These are phyloP conservation scores for Podaxis mareebaensis DNA, from an alignment of 768 basidiomycete species.

Conservation along the genomic window DNA sequence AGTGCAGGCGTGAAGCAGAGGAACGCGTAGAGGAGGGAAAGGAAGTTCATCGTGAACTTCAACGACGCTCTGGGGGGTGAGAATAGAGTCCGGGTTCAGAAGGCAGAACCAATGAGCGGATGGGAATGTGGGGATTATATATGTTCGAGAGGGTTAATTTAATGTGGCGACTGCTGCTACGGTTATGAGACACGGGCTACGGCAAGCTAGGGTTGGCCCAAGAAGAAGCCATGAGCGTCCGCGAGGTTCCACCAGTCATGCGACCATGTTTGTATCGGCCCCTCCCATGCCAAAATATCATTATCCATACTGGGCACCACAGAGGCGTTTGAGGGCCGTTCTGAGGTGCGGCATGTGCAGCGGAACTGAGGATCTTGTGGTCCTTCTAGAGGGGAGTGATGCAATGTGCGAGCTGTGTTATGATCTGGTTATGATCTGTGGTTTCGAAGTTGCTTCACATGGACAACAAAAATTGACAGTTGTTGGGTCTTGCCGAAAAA, in stretches of 20 bases:
- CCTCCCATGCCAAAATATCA: constrained; percentile 7
- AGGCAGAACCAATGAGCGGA: neutral
- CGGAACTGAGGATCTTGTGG: neutral
- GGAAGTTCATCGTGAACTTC: constrained; percentile 11
- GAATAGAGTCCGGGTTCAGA: neutral
- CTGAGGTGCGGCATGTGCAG: neutral
- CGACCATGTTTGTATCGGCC: neutral
- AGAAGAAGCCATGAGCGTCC: neutral
- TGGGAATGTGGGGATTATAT: neutral
- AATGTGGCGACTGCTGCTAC: neutral
- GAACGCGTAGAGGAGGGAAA: constrained; percentile 20
- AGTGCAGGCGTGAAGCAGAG: constrained; percentile 23
- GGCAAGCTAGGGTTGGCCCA: neutral
- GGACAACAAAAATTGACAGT: neutral
- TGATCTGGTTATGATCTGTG: too few relatives aligned
- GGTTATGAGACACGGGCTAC: neutral
- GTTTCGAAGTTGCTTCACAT: neutral
- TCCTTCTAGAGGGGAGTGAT: neutral
- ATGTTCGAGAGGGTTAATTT: neutral
- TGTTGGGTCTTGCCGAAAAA: neutral
- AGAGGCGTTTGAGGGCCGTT: neutral
- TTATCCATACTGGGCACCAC: neutral
- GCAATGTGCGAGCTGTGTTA: too few relatives aligned
- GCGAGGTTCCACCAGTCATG: constrained; percentile 1
- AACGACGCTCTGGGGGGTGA: neutral